Evolutionary conservation across 345 rosid genomes (phyloP), one percentile per base, ranked within the genome.

Genomic region (Gossypium raimondii): DNA sequence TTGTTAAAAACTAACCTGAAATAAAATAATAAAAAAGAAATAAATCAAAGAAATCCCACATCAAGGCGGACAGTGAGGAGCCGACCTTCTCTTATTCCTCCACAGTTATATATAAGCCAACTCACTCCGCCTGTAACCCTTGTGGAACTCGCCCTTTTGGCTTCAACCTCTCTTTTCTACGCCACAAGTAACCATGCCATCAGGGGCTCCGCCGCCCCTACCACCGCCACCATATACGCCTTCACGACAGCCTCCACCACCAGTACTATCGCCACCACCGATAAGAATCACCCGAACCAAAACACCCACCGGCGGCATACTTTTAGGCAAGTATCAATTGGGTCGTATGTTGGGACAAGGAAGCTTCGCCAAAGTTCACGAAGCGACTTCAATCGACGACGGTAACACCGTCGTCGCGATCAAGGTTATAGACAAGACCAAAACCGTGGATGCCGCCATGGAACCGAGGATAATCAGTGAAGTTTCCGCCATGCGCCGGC

Each of bases 321-420:
- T 94, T 14, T 88, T 89, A 20, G 87, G 88, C 11, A 87, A 81
- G 76, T 94, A 94, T 78, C 84, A 85, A 47, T 78, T 90, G 13
- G 92, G 93, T 58, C 85, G 56, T 9, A 44, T 20, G 8, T 76
- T 43, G 27, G 48, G 50, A n/a, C 29, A 25, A 51, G 20, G 64
- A 50, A 4, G 25, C 22, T 53, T 53, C n/a, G 56, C 56, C 7
- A 51, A 51, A 14, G 56, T 51, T 14, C 9, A 51, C 17, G 56
- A 51, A 14, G 56, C 56, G 16, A 51, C 56, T 13, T 51, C 18
- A 3, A 13, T 51, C 7, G 56, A 51, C 16, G 56, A 51, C 18
- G 16, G 17, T 2, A 51, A 51, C 56, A 51, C 17, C n/a, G 2
- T 0, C 6, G 56, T 51, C 7, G 56, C 56, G 18, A 51, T 51